phyloP scores from a whole-genome alignment of 2,329 filamentous ascomycete species.

The Ophidiomyces ophidiicola region DNA sequence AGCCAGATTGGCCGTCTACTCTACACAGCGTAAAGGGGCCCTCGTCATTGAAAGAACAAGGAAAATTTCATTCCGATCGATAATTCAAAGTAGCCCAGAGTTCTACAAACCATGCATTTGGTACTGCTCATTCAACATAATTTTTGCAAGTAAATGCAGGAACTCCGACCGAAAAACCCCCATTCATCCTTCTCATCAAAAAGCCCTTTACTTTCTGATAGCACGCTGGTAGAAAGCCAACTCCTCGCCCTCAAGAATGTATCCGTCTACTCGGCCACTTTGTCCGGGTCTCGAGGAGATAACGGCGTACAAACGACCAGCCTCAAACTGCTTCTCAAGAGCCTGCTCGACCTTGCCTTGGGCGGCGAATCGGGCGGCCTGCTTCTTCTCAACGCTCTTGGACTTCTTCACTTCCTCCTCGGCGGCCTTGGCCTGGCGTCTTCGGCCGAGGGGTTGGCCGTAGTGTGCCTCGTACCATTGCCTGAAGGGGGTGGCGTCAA shows the following conservation, averaged over 20 bases:
- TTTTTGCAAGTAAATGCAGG: conserved; percentile 26
- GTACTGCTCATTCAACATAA: conserved; percentile 14
- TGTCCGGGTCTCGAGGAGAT: conserved; percentile 88
- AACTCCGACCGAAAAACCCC: conserved; percentile 25
- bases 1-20: too few relatives aligned
- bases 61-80: conserved; percentile 25
- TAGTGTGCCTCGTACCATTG: conserved; percentile 99
- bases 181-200: conserved; percentile 15
- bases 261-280: conserved; percentile 91
- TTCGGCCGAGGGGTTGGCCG: conserved; percentile 76
- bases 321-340: conserved; percentile 98
- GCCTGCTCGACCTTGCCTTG: conserved; percentile 84
- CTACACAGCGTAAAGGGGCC: too few relatives aligned
- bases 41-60: conserved; percentile 10
- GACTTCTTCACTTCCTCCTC: conserved; percentile 71
- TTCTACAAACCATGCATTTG: conserved; percentile 27
- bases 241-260: conserved; percentile 98
- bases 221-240: conserved; percentile 99
- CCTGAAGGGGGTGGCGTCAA: conserved; percentile 97
- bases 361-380: conserved; percentile 69
- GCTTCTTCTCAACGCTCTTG: conserved; percentile 93
- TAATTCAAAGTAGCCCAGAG: conserved; percentile 27
- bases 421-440: conserved; percentile 68
- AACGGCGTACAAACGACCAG: conserved; percentile 90
- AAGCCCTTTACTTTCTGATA: conserved; percentile 77